phyloP scores from a whole-genome alignment of 257 asterid genomes.

The Apocynum venetum region DNA sequence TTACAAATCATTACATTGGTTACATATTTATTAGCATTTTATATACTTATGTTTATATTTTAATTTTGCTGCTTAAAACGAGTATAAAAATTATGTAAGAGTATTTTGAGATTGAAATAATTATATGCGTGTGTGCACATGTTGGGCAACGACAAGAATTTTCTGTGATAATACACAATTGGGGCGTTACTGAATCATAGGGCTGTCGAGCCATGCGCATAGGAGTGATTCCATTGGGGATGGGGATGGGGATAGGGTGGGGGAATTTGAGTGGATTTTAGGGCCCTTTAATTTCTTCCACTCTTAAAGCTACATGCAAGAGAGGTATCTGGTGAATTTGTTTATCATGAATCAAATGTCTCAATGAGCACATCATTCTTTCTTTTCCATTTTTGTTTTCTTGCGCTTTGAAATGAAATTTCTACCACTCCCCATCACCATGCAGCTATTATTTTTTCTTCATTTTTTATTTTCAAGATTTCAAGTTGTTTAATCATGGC shows the following conservation, averaged over 20 bases:
- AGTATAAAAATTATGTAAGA: too few species aligned
- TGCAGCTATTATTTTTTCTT: not conserved
- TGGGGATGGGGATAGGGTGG: not conserved
- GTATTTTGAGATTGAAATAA: too few species aligned
- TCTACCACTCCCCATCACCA: not conserved
- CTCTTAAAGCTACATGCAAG: slow-evolving; percentile 9
- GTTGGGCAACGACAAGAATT: not conserved
- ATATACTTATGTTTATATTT: too few species aligned
- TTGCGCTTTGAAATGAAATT: not conserved
- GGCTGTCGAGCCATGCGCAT: slow-evolving; percentile 19
- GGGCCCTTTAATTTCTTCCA: slow-evolving; percentile 16
- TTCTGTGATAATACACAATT: not conserved
- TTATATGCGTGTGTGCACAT: too few species aligned
- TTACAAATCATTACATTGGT: too few species aligned
- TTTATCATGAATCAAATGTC: slow-evolving; percentile 1
- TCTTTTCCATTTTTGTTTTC: not conserved
- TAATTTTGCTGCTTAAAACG: too few species aligned
- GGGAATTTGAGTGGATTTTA: slow-evolving; percentile 13
- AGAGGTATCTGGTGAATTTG: not conserved
- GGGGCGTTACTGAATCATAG: slow-evolving; percentile 15
- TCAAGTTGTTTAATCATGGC: slow-evolving; percentile 7
- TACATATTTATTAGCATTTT: too few species aligned
- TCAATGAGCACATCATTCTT: not conserved
- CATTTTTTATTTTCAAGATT: not conserved
- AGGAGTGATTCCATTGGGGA: not conserved